These are phyloP conservation scores for Pinus taeda DNA, from an alignment of 75 land plant species.

Conservation along the genomic window DNA sequence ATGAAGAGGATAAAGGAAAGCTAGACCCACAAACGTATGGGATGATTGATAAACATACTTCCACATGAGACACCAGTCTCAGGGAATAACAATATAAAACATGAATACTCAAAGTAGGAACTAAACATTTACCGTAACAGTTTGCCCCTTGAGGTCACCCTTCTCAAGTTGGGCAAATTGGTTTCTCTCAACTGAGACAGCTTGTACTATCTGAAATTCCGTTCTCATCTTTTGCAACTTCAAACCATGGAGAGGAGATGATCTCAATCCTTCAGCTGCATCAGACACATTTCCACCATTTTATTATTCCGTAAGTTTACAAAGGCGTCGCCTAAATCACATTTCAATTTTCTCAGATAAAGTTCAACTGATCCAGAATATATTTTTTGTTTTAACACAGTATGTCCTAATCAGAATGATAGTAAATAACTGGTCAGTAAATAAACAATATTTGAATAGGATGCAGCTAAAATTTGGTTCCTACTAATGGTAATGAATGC, in stretches of 20 bases:
- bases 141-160: slow-evolving; percentile 27
- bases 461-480: neutral
- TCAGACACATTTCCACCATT: neutral
- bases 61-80: neutral
- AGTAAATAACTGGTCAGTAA: neutral
- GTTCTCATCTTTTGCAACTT: neutral
- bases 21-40: neutral
- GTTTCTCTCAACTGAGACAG: neutral
- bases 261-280: slow-evolving; percentile 4
- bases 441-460: neutral
- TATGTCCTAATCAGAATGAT: neutral
- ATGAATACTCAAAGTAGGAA: neutral
- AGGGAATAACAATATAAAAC: neutral
- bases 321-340: neutral
- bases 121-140: slow-evolving; percentile 21
- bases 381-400: neutral
- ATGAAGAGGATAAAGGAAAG: neutral
- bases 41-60: neutral
- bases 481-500: neutral
- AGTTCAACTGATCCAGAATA: neutral
- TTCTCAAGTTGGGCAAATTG: slow-evolving; percentile 5
- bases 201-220: neutral
- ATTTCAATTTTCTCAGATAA: neutral
- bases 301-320: neutral
- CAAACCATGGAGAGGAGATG: neutral